Conservation (phyloP, 768 basidiomycete genomes). For the Suillus bovinus region DNA sequence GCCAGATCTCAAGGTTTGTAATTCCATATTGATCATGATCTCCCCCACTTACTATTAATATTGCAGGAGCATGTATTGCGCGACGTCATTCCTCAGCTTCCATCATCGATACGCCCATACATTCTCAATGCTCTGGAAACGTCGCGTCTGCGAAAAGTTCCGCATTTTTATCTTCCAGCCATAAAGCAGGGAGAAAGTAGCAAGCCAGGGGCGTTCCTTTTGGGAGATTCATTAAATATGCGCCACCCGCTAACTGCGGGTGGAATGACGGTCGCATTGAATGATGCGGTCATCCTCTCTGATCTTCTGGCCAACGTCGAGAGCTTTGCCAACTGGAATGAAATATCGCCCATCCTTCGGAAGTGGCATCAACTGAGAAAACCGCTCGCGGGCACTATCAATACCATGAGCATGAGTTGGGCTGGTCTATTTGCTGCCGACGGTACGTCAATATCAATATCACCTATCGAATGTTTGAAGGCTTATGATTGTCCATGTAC, state of each 20-base stretch:
- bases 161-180: conserved; percentile 85
- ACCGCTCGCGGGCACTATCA: conserved; percentile 74
- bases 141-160: conserved; percentile 83
- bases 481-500: not conserved
- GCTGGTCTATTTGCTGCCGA: conserved; percentile 91
- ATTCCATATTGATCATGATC: not conserved
- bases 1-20: conserved; percentile 68
- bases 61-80: conserved; percentile 58
- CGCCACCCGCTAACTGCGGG: conserved; percentile 93
- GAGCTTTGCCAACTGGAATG: conserved; percentile 44
- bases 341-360: conserved; percentile 49
- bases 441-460: conserved; percentile 47
- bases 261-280: conserved; percentile 91
- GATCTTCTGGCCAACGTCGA: conserved; percentile 51
- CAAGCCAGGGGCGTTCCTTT: conserved; percentile 69
- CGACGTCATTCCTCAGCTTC: conserved; percentile 76
- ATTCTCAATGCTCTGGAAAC: conserved; percentile 62
- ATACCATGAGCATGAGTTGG: conserved; percentile 84
- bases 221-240: conserved; percentile 96
- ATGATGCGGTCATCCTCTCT: conserved; percentile 73
- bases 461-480: not conserved
- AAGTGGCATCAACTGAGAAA: conserved; percentile 86
- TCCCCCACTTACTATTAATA: conserved; percentile 1
- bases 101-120: conserved; percentile 58
- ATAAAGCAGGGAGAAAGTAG: conserved; percentile 53